These are phyloP conservation scores for Biscogniauxia mediterranea DNA, from an alignment of 2,329 filamentous ascomycete species.

Conservation along the genomic window DNA sequence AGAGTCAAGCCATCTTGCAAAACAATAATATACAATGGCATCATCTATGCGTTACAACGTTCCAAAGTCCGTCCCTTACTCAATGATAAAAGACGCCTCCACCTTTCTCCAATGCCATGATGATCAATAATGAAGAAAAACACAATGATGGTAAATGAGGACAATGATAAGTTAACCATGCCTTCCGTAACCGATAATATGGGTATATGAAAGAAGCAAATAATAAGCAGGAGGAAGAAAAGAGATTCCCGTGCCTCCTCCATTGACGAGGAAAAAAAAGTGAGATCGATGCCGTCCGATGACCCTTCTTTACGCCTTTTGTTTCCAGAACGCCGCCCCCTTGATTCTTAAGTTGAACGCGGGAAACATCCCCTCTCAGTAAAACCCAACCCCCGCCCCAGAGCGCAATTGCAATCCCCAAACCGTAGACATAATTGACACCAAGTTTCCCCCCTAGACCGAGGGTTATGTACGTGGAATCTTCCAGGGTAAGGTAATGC, in stretches of 20 bases:
- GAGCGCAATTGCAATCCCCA: background rate
- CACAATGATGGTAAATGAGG: background rate
- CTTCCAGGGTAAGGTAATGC: background rate
- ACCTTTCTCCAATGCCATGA: slow-evolving; percentile 12
- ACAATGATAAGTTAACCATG: slow-evolving; percentile 4
- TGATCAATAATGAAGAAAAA: slow-evolving; percentile 4
- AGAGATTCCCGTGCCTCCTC: background rate
- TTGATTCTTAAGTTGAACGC: background rate
- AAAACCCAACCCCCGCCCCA: background rate
- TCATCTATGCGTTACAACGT: background rate
- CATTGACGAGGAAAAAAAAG: background rate
- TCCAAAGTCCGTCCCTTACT: background rate
- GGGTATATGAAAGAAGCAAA: slow-evolving; percentile 18
- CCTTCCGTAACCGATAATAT: slow-evolving; percentile 8
- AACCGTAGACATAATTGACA: background rate
- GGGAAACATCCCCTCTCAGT: background rate
- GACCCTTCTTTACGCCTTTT: background rate
- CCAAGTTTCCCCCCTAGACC: background rate
- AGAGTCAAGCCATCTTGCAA: background rate
- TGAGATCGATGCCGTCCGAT: background rate
- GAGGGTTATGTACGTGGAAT: background rate
- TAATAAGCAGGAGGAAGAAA: background rate
- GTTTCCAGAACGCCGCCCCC: background rate
- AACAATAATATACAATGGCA: background rate
- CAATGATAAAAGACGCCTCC: background rate